Conservation (phyloP, 1,284 basidiomycete species). For the Lentinula novae-zelandiae region DNA sequence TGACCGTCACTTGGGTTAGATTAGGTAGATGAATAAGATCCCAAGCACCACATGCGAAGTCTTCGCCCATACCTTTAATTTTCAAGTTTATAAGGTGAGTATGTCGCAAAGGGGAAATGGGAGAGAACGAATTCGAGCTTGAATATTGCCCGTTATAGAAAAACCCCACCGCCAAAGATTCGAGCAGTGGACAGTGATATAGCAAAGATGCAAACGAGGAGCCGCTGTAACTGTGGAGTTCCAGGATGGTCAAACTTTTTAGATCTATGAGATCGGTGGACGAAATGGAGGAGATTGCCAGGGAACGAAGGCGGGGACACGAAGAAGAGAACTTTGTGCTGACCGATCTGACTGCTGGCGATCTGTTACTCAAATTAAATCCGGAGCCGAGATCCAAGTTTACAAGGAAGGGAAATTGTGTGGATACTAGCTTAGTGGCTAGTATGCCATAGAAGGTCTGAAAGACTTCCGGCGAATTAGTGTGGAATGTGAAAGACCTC, state of each 20-base stretch:
- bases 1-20: neutral
- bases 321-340: neutral
- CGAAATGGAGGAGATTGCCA: neutral
- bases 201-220: neutral
- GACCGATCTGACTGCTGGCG: neutral
- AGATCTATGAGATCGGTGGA: neutral
- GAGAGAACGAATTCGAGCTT: neutral
- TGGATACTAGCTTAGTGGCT: neutral
- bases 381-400: neutral
- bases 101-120: neutral
- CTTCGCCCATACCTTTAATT: neutral
- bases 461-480: neutral
- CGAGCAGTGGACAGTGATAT: neutral
- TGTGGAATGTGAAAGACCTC: neutral
- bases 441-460: neutral
- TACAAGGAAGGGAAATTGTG: neutral
- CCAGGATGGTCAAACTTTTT: neutral
- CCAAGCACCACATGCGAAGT: neutral
- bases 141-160: neutral
- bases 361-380: neutral
- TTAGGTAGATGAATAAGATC: neutral
- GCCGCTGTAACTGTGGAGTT: neutral
- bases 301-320: neutral
- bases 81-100: neutral
- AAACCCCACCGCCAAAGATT: neutral